Evolutionary conservation across 2,329 filamentous ascomycete genomes (phyloP).

Genomic region (Lecanicillium sp.): DNA sequence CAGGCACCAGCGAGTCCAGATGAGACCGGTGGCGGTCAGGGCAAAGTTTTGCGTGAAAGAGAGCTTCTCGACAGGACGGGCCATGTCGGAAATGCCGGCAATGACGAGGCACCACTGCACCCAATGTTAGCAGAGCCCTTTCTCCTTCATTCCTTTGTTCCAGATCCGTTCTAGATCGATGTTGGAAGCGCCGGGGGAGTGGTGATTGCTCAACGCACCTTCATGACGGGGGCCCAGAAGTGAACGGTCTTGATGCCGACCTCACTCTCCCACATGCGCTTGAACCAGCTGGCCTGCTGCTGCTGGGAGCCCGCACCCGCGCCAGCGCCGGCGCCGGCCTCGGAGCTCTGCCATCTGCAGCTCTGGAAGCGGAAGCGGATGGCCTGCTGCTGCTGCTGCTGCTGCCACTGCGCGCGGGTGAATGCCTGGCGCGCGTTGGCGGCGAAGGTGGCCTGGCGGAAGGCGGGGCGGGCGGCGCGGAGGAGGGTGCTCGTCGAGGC

Average conservation of each 20-base stretch:
- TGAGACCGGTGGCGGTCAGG: slow-evolving; percentile 82
- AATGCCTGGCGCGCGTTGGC: slow-evolving; percentile 51
- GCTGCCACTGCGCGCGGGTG: slow-evolving; percentile 31
- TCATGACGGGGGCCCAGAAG: slow-evolving; percentile 98
- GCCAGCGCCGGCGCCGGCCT: slow-evolving; percentile 39
- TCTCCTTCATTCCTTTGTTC: neutral
- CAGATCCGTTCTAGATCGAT: slow-evolving; percentile 14
- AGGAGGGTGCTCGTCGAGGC: slow-evolving; percentile 43
- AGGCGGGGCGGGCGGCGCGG: slow-evolving; percentile 49
- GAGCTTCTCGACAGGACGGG: slow-evolving; percentile 85
- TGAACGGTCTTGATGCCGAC: slow-evolving; percentile 89
- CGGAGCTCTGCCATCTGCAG: slow-evolving; percentile 67
- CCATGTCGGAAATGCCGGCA: slow-evolving; percentile 85
- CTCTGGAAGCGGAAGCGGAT: slow-evolving; percentile 38
- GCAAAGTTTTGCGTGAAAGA: slow-evolving; percentile 89
- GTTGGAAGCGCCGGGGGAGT: neutral
- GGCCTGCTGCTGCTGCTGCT: slow-evolving; percentile 36
- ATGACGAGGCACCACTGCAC: slow-evolving; percentile 88
- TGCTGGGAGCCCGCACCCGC: slow-evolving; percentile 17
- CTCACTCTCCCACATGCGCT: slow-evolving; percentile 78
- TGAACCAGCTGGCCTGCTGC: slow-evolving; percentile 53
- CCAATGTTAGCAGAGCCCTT: too few species aligned
- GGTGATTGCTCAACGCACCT: slow-evolving; percentile 31
- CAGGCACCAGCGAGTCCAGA: slow-evolving; percentile 99
- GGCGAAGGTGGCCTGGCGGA: slow-evolving; percentile 48